Base-by-base conservation (phyloP, 495 filamentous ascomycete genomes). In the Rostrohypoxylon terebratum region DNA sequence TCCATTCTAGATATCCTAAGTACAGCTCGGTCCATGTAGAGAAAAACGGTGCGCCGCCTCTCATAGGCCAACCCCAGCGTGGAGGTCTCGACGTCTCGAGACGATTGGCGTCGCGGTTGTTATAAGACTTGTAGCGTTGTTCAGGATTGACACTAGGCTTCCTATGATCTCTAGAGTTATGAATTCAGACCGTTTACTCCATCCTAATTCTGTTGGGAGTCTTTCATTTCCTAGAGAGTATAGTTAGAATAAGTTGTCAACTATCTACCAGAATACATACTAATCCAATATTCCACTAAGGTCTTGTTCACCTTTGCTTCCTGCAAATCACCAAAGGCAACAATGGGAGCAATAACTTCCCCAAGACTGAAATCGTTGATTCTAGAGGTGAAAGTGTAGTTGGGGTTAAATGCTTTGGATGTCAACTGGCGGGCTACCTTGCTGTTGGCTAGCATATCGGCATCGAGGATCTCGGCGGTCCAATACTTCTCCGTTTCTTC, bases 231-330 rank as follows among this genome's bases (percentile, higher is more conserved):
- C 73, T 75, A 59, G 14, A 4, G 0, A 40, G 3, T 6, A 16
- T 1, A n/a, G 55, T 75, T 62, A 75, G 66, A 2, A 5, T 13
- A 13, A 0, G 5, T 1, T 4, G 13, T 40, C 7, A 0, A 8
- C 16, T 34, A 4, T 2, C 5, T 34, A 11, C 34, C 1, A 14
- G 9, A 9, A 6, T 5, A 80, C 78, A 62, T 73, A 84, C 83
- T 70, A 63, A 86, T 83, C 68, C 83, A 81, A 66, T 81, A 84
- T 59, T 81, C 78, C 31, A 84, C 79, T 7, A 80, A 48, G 9
- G 48, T 68, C 57, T 78, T 68, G 9, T 78, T 79, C 3, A 82
- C 83, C 0, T 74, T 81, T 2, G 66, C 80, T 0, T 58, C 38
- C 4, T 77, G 13, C 0, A 75, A 63, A 68, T 87, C 80, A 3